Evolutionary conservation across 352 stramenopile genomes (phyloP), one percentile per base, ranked within the genome.

Genomic region (Pythium aphanidermatum): DNA sequence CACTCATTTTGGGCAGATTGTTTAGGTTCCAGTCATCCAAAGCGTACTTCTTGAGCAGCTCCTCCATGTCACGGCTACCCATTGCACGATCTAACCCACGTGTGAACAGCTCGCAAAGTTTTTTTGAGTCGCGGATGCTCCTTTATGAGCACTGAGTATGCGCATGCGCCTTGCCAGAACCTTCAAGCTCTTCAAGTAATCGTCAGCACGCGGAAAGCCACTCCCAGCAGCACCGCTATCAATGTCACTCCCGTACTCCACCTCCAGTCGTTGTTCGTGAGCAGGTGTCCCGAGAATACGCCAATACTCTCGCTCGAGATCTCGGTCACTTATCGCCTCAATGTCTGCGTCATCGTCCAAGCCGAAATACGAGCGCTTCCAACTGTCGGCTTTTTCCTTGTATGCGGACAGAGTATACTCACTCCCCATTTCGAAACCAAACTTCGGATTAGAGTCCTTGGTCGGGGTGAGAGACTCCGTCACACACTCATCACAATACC

Each of bases 11-110:
- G 0, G 97, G 95, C 44, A 99, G 83, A 54, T 98, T 99, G 71
- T 98, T 99, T 14, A 99, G 75, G 66, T 99, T 99, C 97, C 97
- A 99, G 25, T 75, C 76, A 34, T 95, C 81, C 16, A 65, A 27
- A 0, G 77, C 76, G 55, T 97, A 97, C 20, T 66, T 78, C 16
- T 75, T 50, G 19, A 91, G 41, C 3, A 91, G 34, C 10, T 81
- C 45, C 31, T 88, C 72, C 13, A 89, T 32, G 5, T 52, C 26
- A 4, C 47, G 58, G 5, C 51, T 57, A 13, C 70, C 53, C 14
- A 17, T 34, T 0, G 29, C 48, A 1, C 62, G 38, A 4, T 65
- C 55, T 1, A 88, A 53, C 13, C 77, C 76, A 29, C 83, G 70
- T 1, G 69, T 69, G 26, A 89, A 86, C 5, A 85, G 61, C 8